Evolutionary conservation across 169 alveolate species (phyloP), one percentile per base, ranked within the genome.

Genomic region (Cryptosporidium sp.): DNA sequence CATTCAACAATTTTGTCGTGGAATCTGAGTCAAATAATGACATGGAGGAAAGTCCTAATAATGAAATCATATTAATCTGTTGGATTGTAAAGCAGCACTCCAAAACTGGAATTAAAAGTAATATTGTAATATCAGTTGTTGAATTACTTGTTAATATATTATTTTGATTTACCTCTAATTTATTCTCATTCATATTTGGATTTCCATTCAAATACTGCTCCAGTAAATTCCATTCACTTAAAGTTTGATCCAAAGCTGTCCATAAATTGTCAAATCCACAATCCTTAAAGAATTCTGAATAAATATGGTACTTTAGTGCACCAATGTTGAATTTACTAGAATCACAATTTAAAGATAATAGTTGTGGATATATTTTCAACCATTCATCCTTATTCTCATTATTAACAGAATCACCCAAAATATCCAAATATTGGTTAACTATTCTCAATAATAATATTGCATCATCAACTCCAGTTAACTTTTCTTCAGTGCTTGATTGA

Each of bases 51-150:
- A 80, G 52, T 8, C 89, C 89, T 35, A 80, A 33, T 21, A 65
- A 41, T 23, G 89, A 61, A 33, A 65, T 65, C 39, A 80, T 65
- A 48, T 59, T 62, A 16, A 65, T 61, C 41, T 80, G 89, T 50
- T 80, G 89, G 33, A 80, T 80, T 50, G 89, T 80, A 18, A 62
- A 80, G 33, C 89, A 80, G n/a, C 69, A 69, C 37, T 80, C 89
- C 35, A 80, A 29, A 23, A 80, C 21, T 31, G 89, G 89, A 29
- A 80, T 80, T 45, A 80, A 62, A n/a, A 80, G 65, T 39, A 80
- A 21, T 43, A 80, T 67, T n/a, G 75, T 45, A 5, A 62, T 52
- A 48, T 59, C 73, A 8, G 52, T 65, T 9, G 71, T 59, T 9
- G 55, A 37, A 45, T 16, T 26, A 26, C 14, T 80, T 2, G 86